Base-by-base conservation (phyloP, 2,329 filamentous ascomycete species). In the Fusarium buxicola region DNA sequence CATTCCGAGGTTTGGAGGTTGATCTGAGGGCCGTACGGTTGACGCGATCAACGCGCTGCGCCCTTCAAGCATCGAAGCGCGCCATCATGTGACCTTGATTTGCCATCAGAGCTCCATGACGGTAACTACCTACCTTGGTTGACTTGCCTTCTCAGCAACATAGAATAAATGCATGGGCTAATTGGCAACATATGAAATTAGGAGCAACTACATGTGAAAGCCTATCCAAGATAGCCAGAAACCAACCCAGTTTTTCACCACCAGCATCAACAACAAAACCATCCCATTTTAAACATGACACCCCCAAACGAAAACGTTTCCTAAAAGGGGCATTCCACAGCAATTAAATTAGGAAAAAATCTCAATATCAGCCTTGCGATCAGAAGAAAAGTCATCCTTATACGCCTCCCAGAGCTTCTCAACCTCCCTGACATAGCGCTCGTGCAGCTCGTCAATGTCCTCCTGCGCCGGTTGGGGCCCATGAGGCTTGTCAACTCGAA, bases 371-470 rank as follows among this genome's bases (percentile, higher is more conserved):
- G 84, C 85, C 56, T 79, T 82, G 34, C 90, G 79, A 24, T 86
- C 79, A 40, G 78, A 79, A 1, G 89, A 85, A 78, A 93, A 94
- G 18, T 86, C 84, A 66, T 92, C 90, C 79, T 93, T 94, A 82
- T 92, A 92, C 31, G 85, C 81, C 47, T 92, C 85, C 89, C 91
- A 95, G 16, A 94, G 78, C 59, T 86, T 84, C 78, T 87, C 78
- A 57, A 95, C 75, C 78, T 94, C 94, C 25, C 84, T 79, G 2
- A 95, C 84, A 76, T 99, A 99, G 66, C 88, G 78, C 18, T 81
- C 82, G 75, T 98, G 95, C 58, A 97, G 81, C 66, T 90, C 80
- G 71, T 97, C 89, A 60, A 98, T 88, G 68, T 96, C 92, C 8
- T 82, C 83, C 58, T 90, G 86, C 21, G 89, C 84, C 1, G 94